phyloP scores from a whole-genome alignment of 371 early-diverging fungal species.

The Mortierella sp. region DNA sequence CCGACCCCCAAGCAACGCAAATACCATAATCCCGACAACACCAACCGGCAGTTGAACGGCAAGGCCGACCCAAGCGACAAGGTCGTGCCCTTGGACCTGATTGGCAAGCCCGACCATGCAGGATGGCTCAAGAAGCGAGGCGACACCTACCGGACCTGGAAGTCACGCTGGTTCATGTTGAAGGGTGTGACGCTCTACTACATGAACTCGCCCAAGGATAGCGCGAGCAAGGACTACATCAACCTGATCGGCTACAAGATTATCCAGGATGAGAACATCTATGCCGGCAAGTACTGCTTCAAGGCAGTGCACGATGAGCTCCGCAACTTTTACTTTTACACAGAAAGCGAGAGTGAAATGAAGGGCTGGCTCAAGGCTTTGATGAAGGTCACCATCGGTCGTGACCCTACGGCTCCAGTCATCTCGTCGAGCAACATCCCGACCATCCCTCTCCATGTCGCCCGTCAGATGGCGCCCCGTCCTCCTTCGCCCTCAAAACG shows the following conservation, averaged over 20 bases:
- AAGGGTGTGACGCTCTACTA: constrained; percentile 74
- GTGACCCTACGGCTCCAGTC: constrained; percentile 73
- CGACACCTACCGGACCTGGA: constrained; percentile 76
- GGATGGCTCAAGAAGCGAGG: constrained; percentile 79
- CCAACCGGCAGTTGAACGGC: constrained; percentile 49
- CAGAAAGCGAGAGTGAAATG: constrained; percentile 64
- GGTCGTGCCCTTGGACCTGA: constrained; percentile 45
- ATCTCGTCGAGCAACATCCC: constrained; percentile 74
- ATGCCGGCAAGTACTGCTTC: constrained; percentile 75
- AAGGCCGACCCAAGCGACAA: constrained; percentile 50
- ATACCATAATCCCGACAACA: constrained; percentile 44
- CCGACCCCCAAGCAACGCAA: constrained; percentile 43
- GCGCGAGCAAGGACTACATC: constrained; percentile 67
- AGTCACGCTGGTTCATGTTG: constrained; percentile 78
- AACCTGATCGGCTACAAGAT: constrained; percentile 68
- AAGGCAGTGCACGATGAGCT: constrained; percentile 72
- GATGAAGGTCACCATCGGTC: constrained; percentile 77
- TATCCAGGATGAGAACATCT: constrained; percentile 70
- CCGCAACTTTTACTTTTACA: constrained; percentile 73
- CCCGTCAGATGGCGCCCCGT: constrained; percentile 73
- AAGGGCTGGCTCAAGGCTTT: constrained; percentile 71
- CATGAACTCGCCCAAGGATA: constrained; percentile 74
- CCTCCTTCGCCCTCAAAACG: constrained; percentile 67
- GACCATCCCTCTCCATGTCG: constrained; percentile 73
- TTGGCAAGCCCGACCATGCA: constrained; percentile 70